Conservation (phyloP, 148 eudicot genomes). For the Oxyria digyna region DNA sequence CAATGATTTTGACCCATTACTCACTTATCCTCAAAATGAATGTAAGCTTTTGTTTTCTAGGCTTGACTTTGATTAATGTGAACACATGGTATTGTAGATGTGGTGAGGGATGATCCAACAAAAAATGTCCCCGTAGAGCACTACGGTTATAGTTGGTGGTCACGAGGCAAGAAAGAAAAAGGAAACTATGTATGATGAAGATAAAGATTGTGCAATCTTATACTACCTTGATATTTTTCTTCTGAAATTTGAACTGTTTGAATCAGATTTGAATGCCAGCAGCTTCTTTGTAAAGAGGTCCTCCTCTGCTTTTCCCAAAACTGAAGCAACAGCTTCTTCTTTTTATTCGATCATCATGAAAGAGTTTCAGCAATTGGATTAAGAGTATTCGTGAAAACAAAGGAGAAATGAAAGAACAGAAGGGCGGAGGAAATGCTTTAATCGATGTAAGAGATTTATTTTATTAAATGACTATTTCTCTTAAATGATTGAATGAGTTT, state of each 20-base stretch:
- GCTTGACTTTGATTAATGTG: not conserved
- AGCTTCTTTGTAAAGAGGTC: not conserved
- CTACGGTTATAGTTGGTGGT: not conserved
- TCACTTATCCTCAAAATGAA: not conserved
- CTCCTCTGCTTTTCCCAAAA: not conserved
- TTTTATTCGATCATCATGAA: not conserved
- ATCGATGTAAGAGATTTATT: not conserved
- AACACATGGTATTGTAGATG: not conserved
- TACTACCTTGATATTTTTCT: not conserved
- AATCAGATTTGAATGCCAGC: too few species aligned
- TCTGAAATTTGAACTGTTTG: too few species aligned
- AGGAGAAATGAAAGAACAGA: not conserved
- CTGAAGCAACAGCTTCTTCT: not conserved
- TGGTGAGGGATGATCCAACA: not conserved
- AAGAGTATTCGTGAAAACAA: not conserved
- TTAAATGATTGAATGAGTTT: not conserved
- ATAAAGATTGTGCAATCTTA: not conserved
- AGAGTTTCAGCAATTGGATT: not conserved
- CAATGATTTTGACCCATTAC: conserved; percentile 15
- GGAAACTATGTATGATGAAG: not conserved
- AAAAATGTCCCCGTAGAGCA: not conserved
- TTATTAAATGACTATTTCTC: not conserved
- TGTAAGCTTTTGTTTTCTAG: too few species aligned
- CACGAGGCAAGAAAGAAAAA: not conserved
- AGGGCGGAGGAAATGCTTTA: not conserved